These are phyloP conservation scores for Sphaerulina vaccinii DNA, from an alignment of 2,329 filamentous ascomycete genomes.

Conservation along the genomic window DNA sequence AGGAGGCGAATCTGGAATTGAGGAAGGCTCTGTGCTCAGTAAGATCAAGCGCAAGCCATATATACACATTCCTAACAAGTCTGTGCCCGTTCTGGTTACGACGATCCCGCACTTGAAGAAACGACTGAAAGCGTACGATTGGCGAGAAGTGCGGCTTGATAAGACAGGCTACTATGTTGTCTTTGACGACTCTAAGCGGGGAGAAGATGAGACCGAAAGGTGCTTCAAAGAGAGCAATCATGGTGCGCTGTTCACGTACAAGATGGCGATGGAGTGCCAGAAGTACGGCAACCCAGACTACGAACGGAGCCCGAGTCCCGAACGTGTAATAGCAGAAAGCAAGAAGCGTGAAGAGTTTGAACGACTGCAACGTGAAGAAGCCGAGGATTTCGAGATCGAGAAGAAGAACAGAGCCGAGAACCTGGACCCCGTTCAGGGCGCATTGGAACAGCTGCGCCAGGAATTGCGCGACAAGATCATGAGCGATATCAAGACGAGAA, in stretches of 20 bases:
- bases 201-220: constrained; percentile 75
- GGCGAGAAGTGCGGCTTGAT: constrained; percentile 80
- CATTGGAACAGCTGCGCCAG: constrained; percentile 71
- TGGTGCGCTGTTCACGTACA: constrained; percentile 85
- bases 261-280: constrained; percentile 85
- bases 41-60: constrained; percentile 79
- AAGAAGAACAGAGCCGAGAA: constrained; percentile 83
- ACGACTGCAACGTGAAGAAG: constrained; percentile 68
- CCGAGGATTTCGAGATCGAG: constrained; percentile 82
- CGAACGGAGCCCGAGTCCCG: constrained; percentile 54
- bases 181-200: constrained; percentile 76
- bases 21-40: constrained; percentile 64
- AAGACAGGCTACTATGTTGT: constrained; percentile 84
- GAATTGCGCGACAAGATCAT: constrained; percentile 86
- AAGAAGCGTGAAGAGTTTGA: constrained; percentile 66
- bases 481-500: constrained; percentile 81
- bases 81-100: constrained; percentile 80
- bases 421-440: constrained; percentile 85
- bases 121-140: constrained; percentile 76
- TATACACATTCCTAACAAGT: constrained; percentile 82
- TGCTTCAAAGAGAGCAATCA: constrained; percentile 78
- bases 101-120: constrained; percentile 90
- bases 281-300: constrained; percentile 65
- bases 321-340: constrained; percentile 48
- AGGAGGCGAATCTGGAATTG: constrained; percentile 57